Percentiles rank a stretch among this genome's conserved stretches.
phyloP scores from a whole-genome alignment of 148 eudicot species.

The Rheum nobile region DNA sequence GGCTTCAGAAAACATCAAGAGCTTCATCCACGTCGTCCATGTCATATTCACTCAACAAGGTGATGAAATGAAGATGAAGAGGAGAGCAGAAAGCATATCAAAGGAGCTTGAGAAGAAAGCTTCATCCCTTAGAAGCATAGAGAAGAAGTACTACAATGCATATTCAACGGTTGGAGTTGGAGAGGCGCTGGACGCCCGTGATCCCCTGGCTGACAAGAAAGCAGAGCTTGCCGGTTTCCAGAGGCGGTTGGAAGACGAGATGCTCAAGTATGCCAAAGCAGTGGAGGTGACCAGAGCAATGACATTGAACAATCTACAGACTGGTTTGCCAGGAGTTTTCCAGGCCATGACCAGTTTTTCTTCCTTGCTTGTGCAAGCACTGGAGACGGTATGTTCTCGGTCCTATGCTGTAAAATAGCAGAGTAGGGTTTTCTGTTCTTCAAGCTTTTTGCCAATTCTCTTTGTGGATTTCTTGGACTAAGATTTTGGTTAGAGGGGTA shows the following conservation, averaged over 20 bases:
- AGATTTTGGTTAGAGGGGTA: too few species aligned
- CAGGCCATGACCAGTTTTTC: conserved; percentile 93
- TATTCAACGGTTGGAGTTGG: conserved; percentile 86
- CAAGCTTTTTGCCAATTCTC: not conserved
- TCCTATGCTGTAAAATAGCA: conserved; percentile 61
- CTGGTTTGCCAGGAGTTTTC: conserved; percentile 91
- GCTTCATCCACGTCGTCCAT: conserved; percentile 74
- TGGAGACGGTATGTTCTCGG: conserved; percentile 61
- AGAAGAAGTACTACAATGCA: conserved; percentile 73
- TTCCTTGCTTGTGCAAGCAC: conserved; percentile 50
- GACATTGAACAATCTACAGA: conserved; percentile 87
- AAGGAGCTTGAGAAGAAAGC: conserved; percentile 89
- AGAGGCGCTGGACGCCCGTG: conserved; percentile 61
- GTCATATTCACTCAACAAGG: conserved; percentile 58
- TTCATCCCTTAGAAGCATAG: conserved; percentile 60
- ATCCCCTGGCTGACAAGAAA: conserved; percentile 77
- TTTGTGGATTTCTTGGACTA: too few species aligned
- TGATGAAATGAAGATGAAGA: conserved; percentile 73
- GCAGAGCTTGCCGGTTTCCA: conserved; percentile 59
- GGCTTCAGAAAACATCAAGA: conserved; percentile 91
- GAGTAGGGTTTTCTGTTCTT: conserved; percentile 2
- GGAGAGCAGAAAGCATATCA: conserved; percentile 54
- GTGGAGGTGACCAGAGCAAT: conserved; percentile 87
- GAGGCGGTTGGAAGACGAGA: conserved; percentile 82
- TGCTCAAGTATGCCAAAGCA: conserved; percentile 73